phyloP scores from a whole-genome alignment of 345 rosid species.

The Iberis pinnata region DNA sequence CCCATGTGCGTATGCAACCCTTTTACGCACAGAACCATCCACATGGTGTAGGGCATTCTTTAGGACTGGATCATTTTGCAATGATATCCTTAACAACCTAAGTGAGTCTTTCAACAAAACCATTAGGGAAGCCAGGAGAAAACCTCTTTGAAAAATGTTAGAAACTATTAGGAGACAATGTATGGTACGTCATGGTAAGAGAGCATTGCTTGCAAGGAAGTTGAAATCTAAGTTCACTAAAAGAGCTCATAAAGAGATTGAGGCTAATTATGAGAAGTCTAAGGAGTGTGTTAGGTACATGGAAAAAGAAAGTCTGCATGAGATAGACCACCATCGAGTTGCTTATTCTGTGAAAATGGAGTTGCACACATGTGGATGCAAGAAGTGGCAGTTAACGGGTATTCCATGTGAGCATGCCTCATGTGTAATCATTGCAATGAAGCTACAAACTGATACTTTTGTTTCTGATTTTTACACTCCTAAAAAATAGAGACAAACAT shows the following conservation, averaged over 20 bases:
- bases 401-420: not conserved
- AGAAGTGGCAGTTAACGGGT: not conserved
- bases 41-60: not conserved
- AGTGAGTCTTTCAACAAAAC: not conserved
- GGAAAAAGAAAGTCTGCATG: not conserved
- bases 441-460: not conserved
- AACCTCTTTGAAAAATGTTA: not conserved
- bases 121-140: not conserved
- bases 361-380: not conserved
- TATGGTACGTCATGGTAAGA: not conserved
- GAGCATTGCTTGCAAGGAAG: not conserved
- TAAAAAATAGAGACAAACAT: not conserved
- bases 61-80: not conserved
- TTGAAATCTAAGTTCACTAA: not conserved
- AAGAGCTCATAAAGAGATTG: not conserved
- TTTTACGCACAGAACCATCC: not conserved
- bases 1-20: not conserved
- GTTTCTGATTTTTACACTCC: not conserved
- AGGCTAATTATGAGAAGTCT: not conserved
- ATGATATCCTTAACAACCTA: not conserved
- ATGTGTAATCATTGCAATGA: not conserved
- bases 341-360: not conserved
- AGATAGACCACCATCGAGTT: not conserved
- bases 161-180: not conserved
- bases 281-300: not conserved